A percentile compares a stretch with the other conserved stretches of the same genome.
phyloP scores from a whole-genome alignment of 2,329 filamentous ascomycete genomes.

The Cladobotryum mycophilum region DNA sequence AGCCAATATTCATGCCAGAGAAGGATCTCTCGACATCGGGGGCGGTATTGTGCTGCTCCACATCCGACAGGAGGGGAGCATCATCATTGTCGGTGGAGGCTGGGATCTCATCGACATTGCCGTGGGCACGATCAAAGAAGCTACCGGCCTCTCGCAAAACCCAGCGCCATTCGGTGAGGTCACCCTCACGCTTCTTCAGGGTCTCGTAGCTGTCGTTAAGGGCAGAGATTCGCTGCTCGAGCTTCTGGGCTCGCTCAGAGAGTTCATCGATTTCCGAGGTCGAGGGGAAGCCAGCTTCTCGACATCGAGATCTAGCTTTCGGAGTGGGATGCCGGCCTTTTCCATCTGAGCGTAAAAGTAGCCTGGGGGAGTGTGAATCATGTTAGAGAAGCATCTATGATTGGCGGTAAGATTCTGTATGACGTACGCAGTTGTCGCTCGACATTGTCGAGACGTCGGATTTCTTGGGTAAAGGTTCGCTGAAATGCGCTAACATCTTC shows the following conservation, averaged over 20 bases:
- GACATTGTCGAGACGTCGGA: slow-evolving; percentile 93
- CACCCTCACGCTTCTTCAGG: slow-evolving; percentile 93
- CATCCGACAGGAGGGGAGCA: slow-evolving; percentile 84
- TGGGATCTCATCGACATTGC: slow-evolving; percentile 93
- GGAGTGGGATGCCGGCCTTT: slow-evolving; percentile 77
- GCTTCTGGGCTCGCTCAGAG: slow-evolving; percentile 80
- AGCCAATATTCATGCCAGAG: slow-evolving; percentile 97
- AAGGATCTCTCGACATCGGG: slow-evolving; percentile 77
- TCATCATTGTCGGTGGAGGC: slow-evolving; percentile 86
- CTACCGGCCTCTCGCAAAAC: slow-evolving; percentile 92
- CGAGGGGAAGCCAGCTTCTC: slow-evolving; percentile 77
- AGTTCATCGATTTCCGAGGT: slow-evolving; percentile 96
- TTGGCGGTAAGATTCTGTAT: slow-evolving; percentile 7
- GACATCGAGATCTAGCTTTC: slow-evolving; percentile 85
- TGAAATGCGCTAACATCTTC: slow-evolving; percentile 91
- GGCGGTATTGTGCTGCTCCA: slow-evolving; percentile 70
- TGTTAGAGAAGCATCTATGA: slow-evolving; percentile 8
- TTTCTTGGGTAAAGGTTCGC: slow-evolving; percentile 94
- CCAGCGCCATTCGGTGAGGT: slow-evolving; percentile 97
- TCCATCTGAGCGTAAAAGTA: slow-evolving; percentile 97
- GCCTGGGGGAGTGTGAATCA: slow-evolving; percentile 42
- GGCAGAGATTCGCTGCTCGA: slow-evolving; percentile 85
- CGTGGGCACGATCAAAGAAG: slow-evolving; percentile 94
- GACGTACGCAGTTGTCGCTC: slow-evolving; percentile 89
- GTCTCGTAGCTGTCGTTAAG: slow-evolving; percentile 98